Evolutionary conservation across 495 filamentous ascomycete genomes (phyloP).

Genomic region (Delitschia confertaspora): DNA sequence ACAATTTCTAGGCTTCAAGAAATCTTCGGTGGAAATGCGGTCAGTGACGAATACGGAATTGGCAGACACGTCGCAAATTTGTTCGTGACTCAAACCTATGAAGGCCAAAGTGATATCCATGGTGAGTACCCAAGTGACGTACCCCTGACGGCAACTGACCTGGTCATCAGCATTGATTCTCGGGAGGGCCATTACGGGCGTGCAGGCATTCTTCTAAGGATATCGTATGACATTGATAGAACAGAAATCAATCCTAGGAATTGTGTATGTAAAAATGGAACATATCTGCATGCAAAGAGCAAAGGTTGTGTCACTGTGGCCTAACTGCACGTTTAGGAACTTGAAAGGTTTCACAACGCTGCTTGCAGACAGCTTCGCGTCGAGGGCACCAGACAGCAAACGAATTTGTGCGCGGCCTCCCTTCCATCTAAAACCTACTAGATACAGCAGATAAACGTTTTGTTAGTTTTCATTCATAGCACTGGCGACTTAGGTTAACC

Average conservation of each 20-base stretch:
- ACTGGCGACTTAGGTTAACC: no score
- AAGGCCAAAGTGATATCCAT: conserved; percentile 95
- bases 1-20: conserved; percentile 63
- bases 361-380: conserved; percentile 20
- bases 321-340: conserved; percentile 19
- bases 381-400: no score
- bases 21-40: conserved; percentile 93
- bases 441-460: no score
- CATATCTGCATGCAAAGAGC: conserved; percentile 1
- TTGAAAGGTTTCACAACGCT: conserved; percentile 12
- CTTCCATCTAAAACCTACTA: no score
- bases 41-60: conserved; percentile 92
- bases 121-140: conserved; percentile 46
- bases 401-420: no score
- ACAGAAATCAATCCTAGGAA: no score
- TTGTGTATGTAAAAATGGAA: conserved; percentile 1
- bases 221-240: no score
- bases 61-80: conserved; percentile 92
- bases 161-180: conserved; percentile 50
- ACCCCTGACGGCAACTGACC: conserved; percentile 15
- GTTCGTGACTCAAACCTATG: conserved; percentile 96
- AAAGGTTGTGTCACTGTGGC: background rate
- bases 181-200: conserved; percentile 59
- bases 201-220: conserved; percentile 55
- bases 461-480: no score